Evolutionary conservation across 805 yeast genomes (phyloP).

Genomic region (Hanseniaspora thailandica): DNA sequence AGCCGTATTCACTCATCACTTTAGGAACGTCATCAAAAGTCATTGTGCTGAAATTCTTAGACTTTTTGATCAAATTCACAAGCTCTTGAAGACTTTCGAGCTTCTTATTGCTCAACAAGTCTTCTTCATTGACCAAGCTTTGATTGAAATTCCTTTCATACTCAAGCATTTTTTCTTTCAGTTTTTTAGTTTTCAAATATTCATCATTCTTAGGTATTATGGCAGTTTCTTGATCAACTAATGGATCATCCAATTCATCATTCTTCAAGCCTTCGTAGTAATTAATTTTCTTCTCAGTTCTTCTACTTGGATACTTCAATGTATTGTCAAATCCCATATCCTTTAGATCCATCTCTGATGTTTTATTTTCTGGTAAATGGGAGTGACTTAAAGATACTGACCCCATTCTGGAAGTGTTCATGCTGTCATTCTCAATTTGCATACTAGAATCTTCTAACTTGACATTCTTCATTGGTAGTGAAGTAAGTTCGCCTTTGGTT

Average conservation of each 20-base stretch:
- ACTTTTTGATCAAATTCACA: not conserved
- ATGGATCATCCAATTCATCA: not conserved
- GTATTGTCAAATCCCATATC: not conserved
- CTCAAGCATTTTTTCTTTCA: not conserved
- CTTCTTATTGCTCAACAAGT: not conserved
- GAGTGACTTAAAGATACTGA: not conserved
- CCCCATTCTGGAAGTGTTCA: not conserved
- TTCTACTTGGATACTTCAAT: not conserved
- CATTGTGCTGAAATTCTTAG: not conserved
- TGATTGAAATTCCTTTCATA: not conserved
- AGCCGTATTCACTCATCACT: not conserved
- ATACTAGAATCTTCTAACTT: not conserved
- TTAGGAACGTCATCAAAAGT: not conserved
- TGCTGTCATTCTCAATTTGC: not conserved
- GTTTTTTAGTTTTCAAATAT: not conserved
- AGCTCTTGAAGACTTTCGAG: not conserved
- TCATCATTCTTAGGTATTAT: not conserved
- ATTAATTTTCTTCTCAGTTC: constrained; percentile 16
- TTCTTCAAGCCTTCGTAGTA: constrained; percentile 20
- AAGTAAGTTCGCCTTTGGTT: not conserved
- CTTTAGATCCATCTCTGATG: not conserved
- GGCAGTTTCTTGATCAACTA: not conserved
- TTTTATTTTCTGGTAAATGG: not conserved
- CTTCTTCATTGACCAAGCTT: not conserved
- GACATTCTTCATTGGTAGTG: not conserved